Evolutionary conservation across 148 eudicot species (phyloP).

Genomic region (Salicornia ramosissima): DNA sequence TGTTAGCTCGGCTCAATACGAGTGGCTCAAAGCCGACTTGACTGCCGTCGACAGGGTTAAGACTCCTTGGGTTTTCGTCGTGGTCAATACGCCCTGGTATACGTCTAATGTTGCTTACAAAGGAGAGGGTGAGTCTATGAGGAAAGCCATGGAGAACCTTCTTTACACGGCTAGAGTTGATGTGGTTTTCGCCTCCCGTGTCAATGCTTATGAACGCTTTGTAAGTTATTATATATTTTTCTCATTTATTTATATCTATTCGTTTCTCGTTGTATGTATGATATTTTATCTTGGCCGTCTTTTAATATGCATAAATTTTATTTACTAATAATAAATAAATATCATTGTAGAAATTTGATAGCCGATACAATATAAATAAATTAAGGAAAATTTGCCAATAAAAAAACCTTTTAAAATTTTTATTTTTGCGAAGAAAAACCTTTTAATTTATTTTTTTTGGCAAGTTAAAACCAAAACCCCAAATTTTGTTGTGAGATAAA

Average conservation of each 20-base stretch:
- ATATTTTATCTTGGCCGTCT: too few species aligned
- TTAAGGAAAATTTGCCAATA: too few species aligned
- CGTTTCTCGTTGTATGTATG: too few species aligned
- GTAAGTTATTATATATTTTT: conserved; percentile 43
- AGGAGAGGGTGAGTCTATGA: conserved; percentile 87
- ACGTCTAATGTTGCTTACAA: conserved; percentile 63
- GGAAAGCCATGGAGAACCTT: conserved; percentile 62
- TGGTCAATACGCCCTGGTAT: conserved; percentile 85
- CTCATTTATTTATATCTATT: neutral
- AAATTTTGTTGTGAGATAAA: too few species aligned
- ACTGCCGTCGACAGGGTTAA: conserved; percentile 34
- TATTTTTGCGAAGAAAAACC: too few species aligned
- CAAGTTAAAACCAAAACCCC: too few species aligned
- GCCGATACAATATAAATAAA: too few species aligned
- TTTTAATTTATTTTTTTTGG: too few species aligned
- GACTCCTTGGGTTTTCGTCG: conserved; percentile 71
- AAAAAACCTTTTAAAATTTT: too few species aligned
- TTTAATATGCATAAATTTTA: too few species aligned
- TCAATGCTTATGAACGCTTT: conserved; percentile 87
- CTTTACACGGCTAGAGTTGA: conserved; percentile 60
- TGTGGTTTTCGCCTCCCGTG: conserved; percentile 70
- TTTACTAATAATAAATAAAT: too few species aligned
- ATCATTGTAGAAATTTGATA: too few species aligned
- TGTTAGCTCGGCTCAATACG: conserved; percentile 61
- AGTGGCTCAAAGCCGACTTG: conserved; percentile 66